These are phyloP conservation scores for Nephelium lappaceum DNA, from an alignment of 345 rosid genomes.

Conservation along the genomic window DNA sequence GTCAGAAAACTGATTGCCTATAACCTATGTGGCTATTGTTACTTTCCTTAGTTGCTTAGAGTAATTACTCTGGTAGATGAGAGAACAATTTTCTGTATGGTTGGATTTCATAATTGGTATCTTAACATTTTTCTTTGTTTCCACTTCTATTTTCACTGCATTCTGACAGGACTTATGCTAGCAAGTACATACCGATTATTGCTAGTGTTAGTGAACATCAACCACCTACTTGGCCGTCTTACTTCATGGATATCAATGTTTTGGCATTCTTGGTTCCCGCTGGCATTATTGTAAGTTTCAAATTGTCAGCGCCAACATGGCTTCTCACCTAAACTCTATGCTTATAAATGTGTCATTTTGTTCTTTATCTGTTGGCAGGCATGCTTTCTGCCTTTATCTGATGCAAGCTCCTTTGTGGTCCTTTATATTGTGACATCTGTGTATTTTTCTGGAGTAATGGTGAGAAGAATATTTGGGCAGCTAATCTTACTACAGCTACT, in stretches of 20 bases:
- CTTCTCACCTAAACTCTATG: slow-evolving; percentile 4
- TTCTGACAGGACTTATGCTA: slow-evolving; percentile 79
- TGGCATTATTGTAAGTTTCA: slow-evolving; percentile 85
- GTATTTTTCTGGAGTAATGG: slow-evolving; percentile 99
- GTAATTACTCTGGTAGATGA: background rate
- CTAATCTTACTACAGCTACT: background rate
- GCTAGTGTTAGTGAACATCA: slow-evolving; percentile 99
- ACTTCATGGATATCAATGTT: slow-evolving; percentile 99
- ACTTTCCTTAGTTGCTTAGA: background rate
- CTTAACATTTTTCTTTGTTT: background rate
- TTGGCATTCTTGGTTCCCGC: slow-evolving; percentile 99
- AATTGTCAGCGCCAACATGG: slow-evolving; percentile 11
- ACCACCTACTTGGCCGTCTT: slow-evolving; percentile 99
- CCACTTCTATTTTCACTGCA: slow-evolving; percentile 17
- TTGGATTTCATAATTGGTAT: slow-evolving; percentile 3
- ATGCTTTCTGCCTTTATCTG: slow-evolving; percentile 93
- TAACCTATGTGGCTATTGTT: background rate
- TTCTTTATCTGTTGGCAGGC: slow-evolving; percentile 64
- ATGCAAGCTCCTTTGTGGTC: slow-evolving; percentile 91
- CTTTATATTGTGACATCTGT: slow-evolving; percentile 95
- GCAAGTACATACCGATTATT: slow-evolving; percentile 99
- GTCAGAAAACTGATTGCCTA: background rate
- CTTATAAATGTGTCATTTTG: slow-evolving; percentile 22
- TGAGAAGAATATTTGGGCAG: slow-evolving; percentile 37
- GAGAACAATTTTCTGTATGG: background rate